These are phyloP conservation scores for Gossypium lobatum DNA, from an alignment of 441 rosid genomes.

Conservation along the genomic window DNA sequence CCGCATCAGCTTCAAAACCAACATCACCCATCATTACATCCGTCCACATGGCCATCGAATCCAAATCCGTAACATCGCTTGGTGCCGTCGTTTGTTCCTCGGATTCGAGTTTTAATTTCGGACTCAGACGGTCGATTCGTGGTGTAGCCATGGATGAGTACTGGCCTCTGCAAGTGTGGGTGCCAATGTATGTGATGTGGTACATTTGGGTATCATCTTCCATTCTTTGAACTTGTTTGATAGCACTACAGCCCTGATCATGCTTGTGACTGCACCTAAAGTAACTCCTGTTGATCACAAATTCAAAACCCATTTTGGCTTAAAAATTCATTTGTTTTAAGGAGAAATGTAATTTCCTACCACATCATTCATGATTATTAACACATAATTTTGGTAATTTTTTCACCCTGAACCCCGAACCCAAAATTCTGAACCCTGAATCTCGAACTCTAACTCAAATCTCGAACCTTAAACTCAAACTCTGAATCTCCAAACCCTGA, in stretches of 20 bases:
- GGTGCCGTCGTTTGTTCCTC: constrained; percentile 17
- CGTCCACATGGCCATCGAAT: constrained; percentile 21
- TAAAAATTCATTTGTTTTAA: neutral
- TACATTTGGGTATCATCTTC: constrained; percentile 41
- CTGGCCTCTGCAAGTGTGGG: constrained; percentile 44
- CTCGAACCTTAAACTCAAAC: too few species aligned
- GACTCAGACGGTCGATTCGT: neutral
- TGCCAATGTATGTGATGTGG: constrained; percentile 50
- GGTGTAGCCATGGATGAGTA: constrained; percentile 1
- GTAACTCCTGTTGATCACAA: constrained; percentile 50
- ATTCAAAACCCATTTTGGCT: neutral
- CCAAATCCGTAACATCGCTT: constrained; percentile 19
- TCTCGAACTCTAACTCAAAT: too few species aligned
- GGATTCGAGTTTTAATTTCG: constrained; percentile 10
- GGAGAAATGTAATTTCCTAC: too few species aligned
- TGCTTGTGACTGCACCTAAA: constrained; percentile 69
- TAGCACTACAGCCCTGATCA: constrained; percentile 61
- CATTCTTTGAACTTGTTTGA: constrained; percentile 68
- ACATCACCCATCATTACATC: constrained; percentile 23
- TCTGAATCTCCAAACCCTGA: too few species aligned
- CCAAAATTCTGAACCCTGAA: fast-evolving
- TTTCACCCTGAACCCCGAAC: too few species aligned
- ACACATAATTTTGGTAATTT: too few species aligned
- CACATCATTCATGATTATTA: too few species aligned
- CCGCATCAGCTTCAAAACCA: constrained; percentile 12